These are phyloP conservation scores for Neobulgaria alba DNA, from an alignment of 2,329 filamentous ascomycete species.

Conservation along the genomic window DNA sequence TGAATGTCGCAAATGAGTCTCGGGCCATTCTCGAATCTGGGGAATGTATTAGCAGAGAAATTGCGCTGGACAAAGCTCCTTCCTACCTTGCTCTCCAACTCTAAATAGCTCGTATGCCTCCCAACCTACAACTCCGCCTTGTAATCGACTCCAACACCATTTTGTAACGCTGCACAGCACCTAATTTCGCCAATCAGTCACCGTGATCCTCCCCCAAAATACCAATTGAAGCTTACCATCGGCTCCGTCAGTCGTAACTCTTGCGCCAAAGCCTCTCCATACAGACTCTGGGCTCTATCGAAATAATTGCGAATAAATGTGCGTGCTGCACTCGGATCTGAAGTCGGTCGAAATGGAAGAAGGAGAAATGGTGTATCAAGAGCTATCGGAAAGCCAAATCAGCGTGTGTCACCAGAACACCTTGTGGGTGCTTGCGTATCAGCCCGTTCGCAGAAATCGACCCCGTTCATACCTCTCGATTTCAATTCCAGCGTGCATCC, in stretches of 20 bases:
- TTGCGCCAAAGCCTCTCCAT: slow-evolving; percentile 65
- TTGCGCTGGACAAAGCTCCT: slow-evolving; percentile 12
- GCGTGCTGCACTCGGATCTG: slow-evolving; percentile 83
- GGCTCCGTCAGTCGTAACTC: slow-evolving; percentile 90
- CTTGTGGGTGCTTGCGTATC: background rate
- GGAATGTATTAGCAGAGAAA: slow-evolving; percentile 6
- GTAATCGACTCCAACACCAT: slow-evolving; percentile 95
- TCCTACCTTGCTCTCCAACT: slow-evolving; percentile 78
- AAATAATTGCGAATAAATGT: slow-evolving; percentile 93
- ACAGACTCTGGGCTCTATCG: slow-evolving; percentile 54
- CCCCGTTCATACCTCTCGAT: slow-evolving; percentile 67
- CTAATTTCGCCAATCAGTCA: slow-evolving; percentile 37
- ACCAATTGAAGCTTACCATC: slow-evolving; percentile 54
- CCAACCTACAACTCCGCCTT: slow-evolving; percentile 90
- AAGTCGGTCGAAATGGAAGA: slow-evolving; percentile 86
- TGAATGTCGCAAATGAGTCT: slow-evolving; percentile 93
- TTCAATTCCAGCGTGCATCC: slow-evolving; percentile 89
- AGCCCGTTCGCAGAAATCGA: slow-evolving; percentile 12
- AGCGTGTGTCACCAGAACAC: background rate
- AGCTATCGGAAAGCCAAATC: slow-evolving; percentile 38
- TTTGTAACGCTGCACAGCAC: slow-evolving; percentile 90
- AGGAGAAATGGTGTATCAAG: slow-evolving; percentile 89
- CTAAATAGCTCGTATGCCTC: slow-evolving; percentile 95
- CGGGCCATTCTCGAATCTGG: slow-evolving; percentile 84
- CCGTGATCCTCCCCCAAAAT: slow-evolving; percentile 7